Evolutionary conservation across 257 asterid genomes (phyloP).

Genomic region (Leptodermis oblonga): DNA sequence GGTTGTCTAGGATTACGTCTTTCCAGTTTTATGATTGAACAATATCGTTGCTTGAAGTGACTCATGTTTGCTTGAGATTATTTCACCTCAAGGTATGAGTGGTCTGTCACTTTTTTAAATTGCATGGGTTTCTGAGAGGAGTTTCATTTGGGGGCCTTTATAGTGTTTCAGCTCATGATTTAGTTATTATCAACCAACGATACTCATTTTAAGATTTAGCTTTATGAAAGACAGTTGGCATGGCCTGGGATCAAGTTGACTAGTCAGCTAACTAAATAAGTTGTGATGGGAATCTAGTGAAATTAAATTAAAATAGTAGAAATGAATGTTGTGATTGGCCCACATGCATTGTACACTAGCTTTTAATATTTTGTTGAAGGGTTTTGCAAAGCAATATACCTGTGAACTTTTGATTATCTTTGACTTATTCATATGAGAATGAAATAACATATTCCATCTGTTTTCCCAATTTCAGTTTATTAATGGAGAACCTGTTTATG

Average conservation of each 20-base stretch:
- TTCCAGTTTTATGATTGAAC: neutral
- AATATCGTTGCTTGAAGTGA: neutral
- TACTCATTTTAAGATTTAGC: neutral
- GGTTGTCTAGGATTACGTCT: neutral
- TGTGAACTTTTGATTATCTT: neutral
- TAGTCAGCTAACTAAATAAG: neutral
- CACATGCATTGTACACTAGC: neutral
- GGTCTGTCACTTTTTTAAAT: neutral
- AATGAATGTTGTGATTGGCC: neutral
- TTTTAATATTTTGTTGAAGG: neutral
- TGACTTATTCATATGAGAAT: neutral
- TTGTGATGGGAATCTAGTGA: neutral
- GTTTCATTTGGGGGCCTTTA: neutral
- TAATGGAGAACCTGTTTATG: constrained; percentile 91
- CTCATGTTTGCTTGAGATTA: neutral
- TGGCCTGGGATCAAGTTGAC: neutral
- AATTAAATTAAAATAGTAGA: neutral
- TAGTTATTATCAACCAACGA: neutral
- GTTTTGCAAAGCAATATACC: neutral
- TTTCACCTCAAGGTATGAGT: neutral
- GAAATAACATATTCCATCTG: neutral
- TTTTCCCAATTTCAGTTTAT: constrained; percentile 54
- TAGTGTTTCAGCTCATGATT: neutral
- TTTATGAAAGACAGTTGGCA: no score
- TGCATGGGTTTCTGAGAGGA: neutral